Conservation (phyloP, 2,329 filamentous ascomycete species). For the Fusarium sp. region DNA sequence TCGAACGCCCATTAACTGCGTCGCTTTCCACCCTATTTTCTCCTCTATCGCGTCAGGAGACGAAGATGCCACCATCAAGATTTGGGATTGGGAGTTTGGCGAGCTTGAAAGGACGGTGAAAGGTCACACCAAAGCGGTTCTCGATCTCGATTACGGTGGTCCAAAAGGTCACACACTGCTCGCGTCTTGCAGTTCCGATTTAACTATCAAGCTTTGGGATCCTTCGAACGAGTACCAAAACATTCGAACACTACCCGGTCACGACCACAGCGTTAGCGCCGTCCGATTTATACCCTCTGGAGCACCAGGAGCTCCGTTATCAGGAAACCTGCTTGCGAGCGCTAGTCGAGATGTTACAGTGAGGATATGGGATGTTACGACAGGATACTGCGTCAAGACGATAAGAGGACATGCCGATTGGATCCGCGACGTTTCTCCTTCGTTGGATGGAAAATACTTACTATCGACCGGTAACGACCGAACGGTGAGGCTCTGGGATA, state of each 20-base stretch:
- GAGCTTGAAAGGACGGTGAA: constrained; percentile 92
- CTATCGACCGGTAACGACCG: constrained; percentile 86
- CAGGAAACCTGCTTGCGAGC: constrained; percentile 85
- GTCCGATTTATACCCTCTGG: constrained; percentile 90
- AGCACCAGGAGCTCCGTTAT: constrained; percentile 79
- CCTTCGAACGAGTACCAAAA: constrained; percentile 94
- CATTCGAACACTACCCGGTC: constrained; percentile 87
- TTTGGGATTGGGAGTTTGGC: constrained; percentile 96
- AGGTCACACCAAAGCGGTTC: constrained; percentile 87
- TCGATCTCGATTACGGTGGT: constrained; percentile 91
- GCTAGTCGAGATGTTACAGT: constrained; percentile 88
- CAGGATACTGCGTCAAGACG: constrained; percentile 93
- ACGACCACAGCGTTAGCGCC: constrained; percentile 91
- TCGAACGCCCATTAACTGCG: constrained; percentile 79
- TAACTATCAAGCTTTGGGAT: constrained; percentile 96
- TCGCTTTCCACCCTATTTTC: constrained; percentile 93
- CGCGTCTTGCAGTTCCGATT: constrained; percentile 82
- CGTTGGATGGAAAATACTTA: constrained; percentile 83
- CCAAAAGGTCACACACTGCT: constrained; percentile 68
- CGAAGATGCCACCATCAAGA: constrained; percentile 93
- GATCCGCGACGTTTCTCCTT: constrained; percentile 90
- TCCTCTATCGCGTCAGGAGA: constrained; percentile 90
- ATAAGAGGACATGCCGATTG: constrained; percentile 86
- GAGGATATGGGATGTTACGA: constrained; percentile 92
- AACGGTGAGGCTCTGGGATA: constrained; percentile 86